A percentile compares a stretch with the other conserved stretches of the same genome.
phyloP scores from a whole-genome alignment of 495 filamentous ascomycete genomes.

The Daldinia childiae region DNA sequence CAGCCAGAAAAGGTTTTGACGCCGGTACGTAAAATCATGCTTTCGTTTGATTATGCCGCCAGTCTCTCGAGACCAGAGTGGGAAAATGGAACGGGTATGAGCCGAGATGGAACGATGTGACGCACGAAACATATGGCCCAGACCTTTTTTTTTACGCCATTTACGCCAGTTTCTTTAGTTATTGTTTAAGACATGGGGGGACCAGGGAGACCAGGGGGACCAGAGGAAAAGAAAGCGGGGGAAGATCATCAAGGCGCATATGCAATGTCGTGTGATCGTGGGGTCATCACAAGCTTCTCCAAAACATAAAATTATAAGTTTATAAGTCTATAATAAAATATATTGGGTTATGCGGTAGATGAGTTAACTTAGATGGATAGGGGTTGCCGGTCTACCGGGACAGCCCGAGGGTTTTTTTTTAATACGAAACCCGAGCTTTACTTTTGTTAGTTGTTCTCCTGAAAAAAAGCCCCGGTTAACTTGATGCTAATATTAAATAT shows the following conservation, averaged over 20 bases:
- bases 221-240: constrained; percentile 22
- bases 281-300: constrained; percentile 23
- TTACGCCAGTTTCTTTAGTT: not conserved
- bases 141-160: not conserved
- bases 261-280: constrained; percentile 46
- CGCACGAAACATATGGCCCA: constrained; percentile 20
- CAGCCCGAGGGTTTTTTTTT: constrained; percentile 22
- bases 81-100: constrained; percentile 36
- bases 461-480: constrained; percentile 6
- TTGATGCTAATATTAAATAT: not conserved
- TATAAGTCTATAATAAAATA: not conserved
- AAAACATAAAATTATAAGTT: no score
- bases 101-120: constrained; percentile 48
- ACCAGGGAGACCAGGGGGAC: not conserved
- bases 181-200: no score
- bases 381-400: constrained; percentile 36
- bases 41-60: constrained; percentile 5
- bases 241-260: constrained; percentile 36
- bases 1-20: not conserved
- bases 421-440: not conserved
- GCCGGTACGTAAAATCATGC: constrained; percentile 1
- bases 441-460: not conserved
- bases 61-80: constrained; percentile 16
- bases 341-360: constrained; percentile 24
- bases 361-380: not conserved